Base-by-base conservation (phyloP, 192 early-diverging fungal species). In the Gonapodya sp. region DNA sequence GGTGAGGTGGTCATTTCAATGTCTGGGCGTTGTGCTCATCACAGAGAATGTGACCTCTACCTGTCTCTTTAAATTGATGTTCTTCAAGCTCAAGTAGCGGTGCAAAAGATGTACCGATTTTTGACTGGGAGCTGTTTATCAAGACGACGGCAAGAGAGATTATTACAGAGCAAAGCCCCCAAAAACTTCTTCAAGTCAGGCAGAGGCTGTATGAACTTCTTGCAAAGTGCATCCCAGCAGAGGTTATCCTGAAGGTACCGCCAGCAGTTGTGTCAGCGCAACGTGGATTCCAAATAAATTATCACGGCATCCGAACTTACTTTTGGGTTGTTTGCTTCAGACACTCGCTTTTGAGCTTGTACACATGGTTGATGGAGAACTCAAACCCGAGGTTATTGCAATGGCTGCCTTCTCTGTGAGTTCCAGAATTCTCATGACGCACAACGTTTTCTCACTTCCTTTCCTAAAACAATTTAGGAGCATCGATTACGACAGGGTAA, bases 51-150 rank as follows among this genome's bases (percentile, higher is more conserved):
- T n/a, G n/a, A n/a, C n/a, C n/a, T n/a, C n/a, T n/a, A n/a, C n/a
- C n/a, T n/a, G n/a, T n/a, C n/a, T n/a, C n/a, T n/a, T n/a, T n/a
- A n/a, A n/a, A n/a, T n/a, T n/a, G n/a, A n/a, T n/a, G n/a, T n/a
- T n/a, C n/a, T n/a, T 24, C 8, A 24, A 24, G 46, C 46, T 64
- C 46, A 64, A 64, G 24, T 24, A 64, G 46, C 24, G 2, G 34
- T 2, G 8, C 75, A 2, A 77, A 94, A 75, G 83, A 87, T 36
- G 86, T 94, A 0, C 88, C 91, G 31, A 83, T 87, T 34, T 91
- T 94, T 82, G 96, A 97, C 84, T 99, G 96, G 96, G 95, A 99
- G 83, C 82, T 85, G 82, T 93, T 90, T 46, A 91, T 97, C 73
- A 73, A 83, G n/a, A 86, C 88, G 1, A 89, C 95, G 35, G 93